Conservation (phyloP, 2,329 filamentous ascomycete species). For the Penicillium sclerotigenum region DNA sequence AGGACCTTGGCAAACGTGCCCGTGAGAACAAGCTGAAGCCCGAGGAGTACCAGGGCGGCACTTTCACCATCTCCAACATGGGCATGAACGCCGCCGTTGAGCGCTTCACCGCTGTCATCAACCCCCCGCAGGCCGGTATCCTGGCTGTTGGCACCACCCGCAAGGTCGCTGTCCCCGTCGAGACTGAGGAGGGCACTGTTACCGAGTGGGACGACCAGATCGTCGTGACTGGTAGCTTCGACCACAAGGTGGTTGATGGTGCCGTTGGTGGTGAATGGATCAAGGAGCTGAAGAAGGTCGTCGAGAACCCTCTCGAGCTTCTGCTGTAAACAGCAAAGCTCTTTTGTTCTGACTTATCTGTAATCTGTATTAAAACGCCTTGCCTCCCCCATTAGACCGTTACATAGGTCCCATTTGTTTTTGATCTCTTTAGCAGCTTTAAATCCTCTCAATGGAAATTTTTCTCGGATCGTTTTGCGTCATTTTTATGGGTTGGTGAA, state of each 20-base stretch:
- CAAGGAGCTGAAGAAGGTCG: conserved; percentile 90
- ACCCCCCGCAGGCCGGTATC: conserved; percentile 95
- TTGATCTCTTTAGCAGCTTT: conserved; percentile 32
- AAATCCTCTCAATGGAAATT: conserved; percentile 31
- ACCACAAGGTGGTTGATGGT: conserved; percentile 98
- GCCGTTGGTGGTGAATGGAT: conserved; percentile 97
- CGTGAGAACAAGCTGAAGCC: conserved; percentile 98
- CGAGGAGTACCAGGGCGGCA: conserved; percentile 98
- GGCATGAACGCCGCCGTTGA: conserved; percentile 98
- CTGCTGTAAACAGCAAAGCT: conserved; percentile 63
- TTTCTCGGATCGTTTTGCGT: conserved; percentile 13
- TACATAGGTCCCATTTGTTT: conserved; percentile 27
- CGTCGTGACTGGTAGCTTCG: conserved; percentile 88
- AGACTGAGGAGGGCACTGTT: conserved; percentile 76
- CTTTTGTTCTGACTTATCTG: conserved; percentile 8
- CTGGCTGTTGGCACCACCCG: conserved; percentile 90
- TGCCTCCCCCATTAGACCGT: conserved; percentile 24
- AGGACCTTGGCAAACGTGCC: conserved; percentile 94
- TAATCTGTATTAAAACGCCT: conserved; percentile 41
- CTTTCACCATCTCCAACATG: conserved; percentile 99
- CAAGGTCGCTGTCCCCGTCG: conserved; percentile 87
- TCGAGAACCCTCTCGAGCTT: conserved; percentile 95
- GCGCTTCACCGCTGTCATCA: conserved; percentile 97
- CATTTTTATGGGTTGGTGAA: not conserved
- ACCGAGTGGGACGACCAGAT: conserved; percentile 98